Evolutionary conservation across 768 basidiomycete species (phyloP), one percentile per base, ranked within the genome.

Genomic region (Panaeolus papilionaceus): DNA sequence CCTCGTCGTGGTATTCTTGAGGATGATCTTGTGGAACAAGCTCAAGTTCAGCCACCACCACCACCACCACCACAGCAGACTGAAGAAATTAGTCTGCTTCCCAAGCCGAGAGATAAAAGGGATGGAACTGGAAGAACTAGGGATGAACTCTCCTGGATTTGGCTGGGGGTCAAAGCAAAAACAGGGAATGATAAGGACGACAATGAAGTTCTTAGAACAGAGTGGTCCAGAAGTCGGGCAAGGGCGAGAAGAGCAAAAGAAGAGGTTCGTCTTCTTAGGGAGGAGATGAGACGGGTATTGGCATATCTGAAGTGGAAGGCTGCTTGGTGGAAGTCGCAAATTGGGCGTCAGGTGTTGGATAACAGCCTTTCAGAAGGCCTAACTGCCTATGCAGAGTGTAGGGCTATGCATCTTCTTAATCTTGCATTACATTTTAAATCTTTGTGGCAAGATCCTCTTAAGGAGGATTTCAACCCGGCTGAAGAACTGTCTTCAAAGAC

Each of bases 211-310:
- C 3, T 66, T 44, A 20, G 62, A 4, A 40, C 47, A 11, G 71
- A 69, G 49, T 65, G 71, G 69, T 65, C 65, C 16, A 70, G 67
- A 38, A 67, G 66, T 28, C 61, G 47, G 28, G 72, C 74, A 5
- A 49, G 70, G n/a, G 68, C 66, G 0, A 39, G 62, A 9, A 67
- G 67, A 4, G 73, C 73, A 72, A 11, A 12, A 0, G 76, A 76
- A 26, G 75, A 75, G 63, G 71, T 76, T 12, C 62, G 64, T 3
- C 63, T 76, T 0, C 61, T 77, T 12, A 33, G 61, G n/a, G 74
- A 76, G 64, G 75, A 76, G 63, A 77, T 76, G 75, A 62, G 71
- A 3, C 47, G 70, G 0, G 61, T 68, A 0, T 11, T 64, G 42
- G 40, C n/a, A n/a, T 75, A 71, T 38, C 42, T 75, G 1, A 2